Conservation (phyloP, 495 filamentous ascomycete species). For the Xylaria cubensis region DNA sequence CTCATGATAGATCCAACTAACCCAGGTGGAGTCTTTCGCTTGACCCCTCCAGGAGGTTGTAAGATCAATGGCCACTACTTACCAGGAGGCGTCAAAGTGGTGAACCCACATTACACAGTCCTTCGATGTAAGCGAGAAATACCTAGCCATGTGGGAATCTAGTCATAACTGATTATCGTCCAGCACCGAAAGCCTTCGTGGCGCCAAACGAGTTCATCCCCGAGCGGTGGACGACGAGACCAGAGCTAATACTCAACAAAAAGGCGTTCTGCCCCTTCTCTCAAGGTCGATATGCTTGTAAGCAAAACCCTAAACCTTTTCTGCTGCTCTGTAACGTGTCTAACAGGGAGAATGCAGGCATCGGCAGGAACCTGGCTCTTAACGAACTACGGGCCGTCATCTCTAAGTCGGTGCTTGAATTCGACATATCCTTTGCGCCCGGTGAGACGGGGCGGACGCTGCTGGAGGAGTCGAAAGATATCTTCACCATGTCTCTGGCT, state of each 20-base stretch:
- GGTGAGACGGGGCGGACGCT: constrained; percentile 40
- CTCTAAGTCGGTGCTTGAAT: constrained; percentile 42
- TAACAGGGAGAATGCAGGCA: constrained; percentile 13
- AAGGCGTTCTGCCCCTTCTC: constrained; percentile 46
- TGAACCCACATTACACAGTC: constrained; percentile 43
- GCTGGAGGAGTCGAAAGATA: constrained; percentile 32
- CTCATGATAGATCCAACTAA: constrained; percentile 59
- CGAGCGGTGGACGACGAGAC: constrained; percentile 51
- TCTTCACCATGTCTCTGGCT: constrained; percentile 30
- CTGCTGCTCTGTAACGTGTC: neutral
- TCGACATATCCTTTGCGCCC: constrained; percentile 45
- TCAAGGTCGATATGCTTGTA: constrained; percentile 22
- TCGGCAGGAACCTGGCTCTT: constrained; percentile 45
- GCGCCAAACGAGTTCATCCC: constrained; percentile 49
- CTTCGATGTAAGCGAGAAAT: constrained; percentile 28
- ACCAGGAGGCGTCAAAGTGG: constrained; percentile 28
- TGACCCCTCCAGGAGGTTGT: constrained; percentile 37
- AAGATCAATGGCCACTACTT: constrained; percentile 28
- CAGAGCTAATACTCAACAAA: constrained; percentile 44
- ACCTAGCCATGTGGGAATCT: neutral
- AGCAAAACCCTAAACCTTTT: neutral
- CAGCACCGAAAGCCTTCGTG: constrained; percentile 38
- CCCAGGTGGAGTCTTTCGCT: constrained; percentile 46
- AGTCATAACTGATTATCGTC: neutral
- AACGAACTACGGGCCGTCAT: constrained; percentile 48